phyloP scores from a whole-genome alignment of 768 basidiomycete genomes.

The Leucosporidium yakuticum region DNA sequence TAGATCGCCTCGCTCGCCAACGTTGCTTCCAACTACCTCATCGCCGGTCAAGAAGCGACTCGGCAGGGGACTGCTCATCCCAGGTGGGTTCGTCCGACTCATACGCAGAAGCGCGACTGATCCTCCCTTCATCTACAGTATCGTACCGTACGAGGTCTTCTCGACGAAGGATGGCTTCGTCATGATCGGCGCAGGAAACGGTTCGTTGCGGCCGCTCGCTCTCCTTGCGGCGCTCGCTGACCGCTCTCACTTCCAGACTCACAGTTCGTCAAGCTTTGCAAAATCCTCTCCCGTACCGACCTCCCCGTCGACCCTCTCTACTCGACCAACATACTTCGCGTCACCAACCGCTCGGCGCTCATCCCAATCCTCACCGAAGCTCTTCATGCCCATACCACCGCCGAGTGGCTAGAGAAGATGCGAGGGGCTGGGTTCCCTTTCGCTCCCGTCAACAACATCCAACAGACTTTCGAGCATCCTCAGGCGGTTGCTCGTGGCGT shows the following conservation, averaged over 20 bases:
- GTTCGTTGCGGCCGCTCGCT: conserved; percentile 44
- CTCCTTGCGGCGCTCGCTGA: background rate
- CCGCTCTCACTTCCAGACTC: conserved; percentile 6
- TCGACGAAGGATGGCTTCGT: conserved; percentile 78
- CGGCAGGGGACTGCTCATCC: conserved; percentile 70
- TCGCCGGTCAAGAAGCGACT: conserved; percentile 71
- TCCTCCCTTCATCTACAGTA: conserved; percentile 50
- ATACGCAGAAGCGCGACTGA: conserved; percentile 54
- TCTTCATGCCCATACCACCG: conserved; percentile 56
- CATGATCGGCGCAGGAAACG: conserved; percentile 81
- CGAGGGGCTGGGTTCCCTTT: conserved; percentile 79
- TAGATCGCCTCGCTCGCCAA: conserved; percentile 87
- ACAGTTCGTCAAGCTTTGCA: conserved; percentile 66
- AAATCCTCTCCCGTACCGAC: conserved; percentile 58
- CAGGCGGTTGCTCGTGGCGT: conserved; percentile 70
- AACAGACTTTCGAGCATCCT: conserved; percentile 83
- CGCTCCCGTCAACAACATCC: conserved; percentile 87
- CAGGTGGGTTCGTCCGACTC: background rate
- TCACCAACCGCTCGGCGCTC: conserved; percentile 66
- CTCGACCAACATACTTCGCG: conserved; percentile 66
- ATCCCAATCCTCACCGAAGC: conserved; percentile 60
- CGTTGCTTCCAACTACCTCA: conserved; percentile 87
- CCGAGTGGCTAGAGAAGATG: conserved; percentile 69
- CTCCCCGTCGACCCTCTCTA: conserved; percentile 61
- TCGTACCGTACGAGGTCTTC: conserved; percentile 47